Evolutionary conservation across 257 asterid species (phyloP).

Genomic region (Fraxinus americana): DNA sequence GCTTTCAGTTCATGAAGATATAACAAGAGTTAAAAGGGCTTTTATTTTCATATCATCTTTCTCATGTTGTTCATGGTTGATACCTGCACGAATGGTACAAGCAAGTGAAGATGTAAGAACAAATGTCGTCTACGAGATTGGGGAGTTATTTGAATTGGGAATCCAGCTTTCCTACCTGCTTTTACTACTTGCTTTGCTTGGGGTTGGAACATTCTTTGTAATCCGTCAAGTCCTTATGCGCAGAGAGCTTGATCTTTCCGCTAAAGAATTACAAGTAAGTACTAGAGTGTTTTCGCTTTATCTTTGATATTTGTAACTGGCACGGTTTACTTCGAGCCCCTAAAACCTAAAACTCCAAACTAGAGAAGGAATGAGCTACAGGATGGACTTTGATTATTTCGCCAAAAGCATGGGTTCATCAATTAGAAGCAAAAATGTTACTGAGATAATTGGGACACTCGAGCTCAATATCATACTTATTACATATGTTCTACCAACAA

Average conservation of each 20-base stretch:
- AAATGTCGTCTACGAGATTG: conserved; percentile 70
- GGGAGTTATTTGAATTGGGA: conserved; percentile 92
- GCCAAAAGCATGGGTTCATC: no score
- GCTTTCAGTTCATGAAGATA: conserved; percentile 37
- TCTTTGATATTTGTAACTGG: no score
- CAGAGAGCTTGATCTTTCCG: conserved; percentile 97
- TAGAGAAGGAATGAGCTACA: no score
- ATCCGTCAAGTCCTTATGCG: conserved; percentile 96
- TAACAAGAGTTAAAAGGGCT: conserved; percentile 30
- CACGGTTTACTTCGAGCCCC: no score
- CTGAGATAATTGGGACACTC: no score
- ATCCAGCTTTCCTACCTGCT: conserved; percentile 96
- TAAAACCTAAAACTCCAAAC: no score
- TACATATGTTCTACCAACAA: no score
- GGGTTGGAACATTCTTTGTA: conserved; percentile 83
- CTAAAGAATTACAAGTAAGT: conserved; percentile 93
- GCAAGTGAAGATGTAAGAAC: conserved; percentile 63
- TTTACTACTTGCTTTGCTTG: conserved; percentile 83
- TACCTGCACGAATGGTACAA: conserved; percentile 57
- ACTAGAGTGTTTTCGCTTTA: neutral
- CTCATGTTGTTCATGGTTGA: conserved; percentile 60
- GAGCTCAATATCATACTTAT: no score
- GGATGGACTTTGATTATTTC: no score
- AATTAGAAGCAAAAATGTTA: no score
- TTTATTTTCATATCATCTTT: conserved; percentile 39